Conservation (phyloP, 371 early-diverging fungal species). For the Rhizopus stolonifer region DNA sequence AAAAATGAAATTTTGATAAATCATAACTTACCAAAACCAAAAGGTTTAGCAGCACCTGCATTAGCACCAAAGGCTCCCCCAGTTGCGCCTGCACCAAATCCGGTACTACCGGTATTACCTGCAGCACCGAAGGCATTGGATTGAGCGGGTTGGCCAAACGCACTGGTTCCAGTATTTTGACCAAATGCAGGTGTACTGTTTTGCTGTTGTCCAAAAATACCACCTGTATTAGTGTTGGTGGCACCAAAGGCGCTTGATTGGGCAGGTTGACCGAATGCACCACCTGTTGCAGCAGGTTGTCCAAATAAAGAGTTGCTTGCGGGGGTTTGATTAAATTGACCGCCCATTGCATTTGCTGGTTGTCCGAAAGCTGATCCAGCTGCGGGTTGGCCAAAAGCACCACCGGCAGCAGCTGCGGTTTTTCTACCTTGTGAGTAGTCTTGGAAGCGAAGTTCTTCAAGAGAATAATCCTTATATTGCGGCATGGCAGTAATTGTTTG, state of each 20-base stretch:
- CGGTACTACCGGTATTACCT: constrained; percentile 13
- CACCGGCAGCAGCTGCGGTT: constrained; percentile 39
- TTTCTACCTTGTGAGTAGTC: constrained; percentile 89
- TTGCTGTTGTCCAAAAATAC: constrained; percentile 22
- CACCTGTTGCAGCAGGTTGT: constrained; percentile 24
- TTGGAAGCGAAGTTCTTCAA: constrained; percentile 90
- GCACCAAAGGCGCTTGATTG: constrained; percentile 53
- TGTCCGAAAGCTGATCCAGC: constrained; percentile 55
- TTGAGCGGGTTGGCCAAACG: constrained; percentile 36
- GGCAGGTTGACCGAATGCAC: constrained; percentile 28
- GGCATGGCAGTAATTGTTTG: constrained; percentile 90
- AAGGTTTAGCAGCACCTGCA: constrained; percentile 33
- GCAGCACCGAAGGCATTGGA: constrained; percentile 9
- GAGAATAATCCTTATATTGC: constrained; percentile 79
- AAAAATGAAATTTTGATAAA: not conserved
- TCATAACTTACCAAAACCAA: constrained; percentile 32
- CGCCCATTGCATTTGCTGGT: constrained; percentile 25
- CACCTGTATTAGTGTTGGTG: constrained; percentile 12
- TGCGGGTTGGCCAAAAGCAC: constrained; percentile 31
- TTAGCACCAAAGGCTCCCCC: constrained; percentile 32
- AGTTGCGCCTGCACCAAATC: constrained; percentile 27
- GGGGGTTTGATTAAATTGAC: constrained; percentile 51
- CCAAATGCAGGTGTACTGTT: constrained; percentile 35
- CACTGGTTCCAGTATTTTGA: constrained; percentile 10
- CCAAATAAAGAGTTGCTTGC: constrained; percentile 25